Evolutionary conservation across 2,329 filamentous ascomycete species (phyloP), one percentile per base, ranked within the genome.

Genomic region (Biscogniauxia marginata): DNA sequence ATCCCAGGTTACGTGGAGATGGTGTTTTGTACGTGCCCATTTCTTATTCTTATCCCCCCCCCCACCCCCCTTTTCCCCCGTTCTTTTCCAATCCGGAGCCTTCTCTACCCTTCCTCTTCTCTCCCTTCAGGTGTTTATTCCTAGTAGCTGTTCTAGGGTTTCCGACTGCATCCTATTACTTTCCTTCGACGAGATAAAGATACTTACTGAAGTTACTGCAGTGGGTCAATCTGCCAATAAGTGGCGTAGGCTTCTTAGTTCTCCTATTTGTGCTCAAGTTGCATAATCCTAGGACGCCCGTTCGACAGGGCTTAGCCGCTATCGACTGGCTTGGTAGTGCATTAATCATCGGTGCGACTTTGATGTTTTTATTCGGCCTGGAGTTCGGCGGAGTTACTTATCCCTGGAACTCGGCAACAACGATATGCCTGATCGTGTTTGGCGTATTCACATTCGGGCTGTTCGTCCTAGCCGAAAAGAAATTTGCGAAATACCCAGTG

Each of bases 341-440:
- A 4, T 73, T 81, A 24, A 84, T 96, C 68, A 82, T 93, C 21
- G 89, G 88, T 45, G 90, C 88, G 19, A 93, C 90, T 0, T 78
- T 96, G 19, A 93, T 96, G 90, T 79, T 96, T 62, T 83, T 96
- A 3, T 84, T 96, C 45, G 93, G 91, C 0, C 83, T 96, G 9
- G 88, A 96, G 68, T 91, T 93, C 59, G 93, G 92, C 53, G 92
- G 91, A 49, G 83, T 91, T 51, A 79, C 80, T 20, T 84, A 84
- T 61, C 88, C 92, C 1, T 96, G 91, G 91, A 74, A 75, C 52
- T 93, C 89, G 0, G 79, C 88, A 1, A 87, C 84, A 1, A 88
- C 93, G 25, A 81, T 96, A 64, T 92, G 89, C 66, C 79, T 96
- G 23, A 79, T 96, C 61, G 75, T 93, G 49, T 91, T 93, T 63